Percentiles rank a stretch among this genome's conserved stretches.
Conservation (phyloP, 495 filamentous ascomycete genomes). For the Paragyromitra xinjiangensis region DNA sequence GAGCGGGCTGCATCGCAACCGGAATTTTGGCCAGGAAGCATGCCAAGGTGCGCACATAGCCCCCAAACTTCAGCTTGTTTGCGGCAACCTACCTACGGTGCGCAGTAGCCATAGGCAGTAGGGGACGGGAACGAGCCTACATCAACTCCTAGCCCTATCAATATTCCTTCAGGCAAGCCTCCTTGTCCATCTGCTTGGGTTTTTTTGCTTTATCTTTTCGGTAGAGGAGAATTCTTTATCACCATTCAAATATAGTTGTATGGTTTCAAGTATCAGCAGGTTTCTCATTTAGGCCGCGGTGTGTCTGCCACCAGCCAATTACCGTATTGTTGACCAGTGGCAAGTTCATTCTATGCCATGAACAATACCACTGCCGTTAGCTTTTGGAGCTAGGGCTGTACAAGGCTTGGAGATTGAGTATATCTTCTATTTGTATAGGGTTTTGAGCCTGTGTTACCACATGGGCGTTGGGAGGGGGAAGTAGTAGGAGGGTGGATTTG, state of each 20-base stretch:
- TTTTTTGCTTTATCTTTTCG: background rate
- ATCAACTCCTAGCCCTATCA: background rate
- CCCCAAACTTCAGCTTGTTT: conserved; percentile 6
- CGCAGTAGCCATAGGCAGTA: no score
- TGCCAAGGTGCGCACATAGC: background rate
- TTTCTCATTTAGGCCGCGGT: background rate
- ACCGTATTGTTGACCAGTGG: background rate
- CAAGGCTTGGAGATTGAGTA: no score
- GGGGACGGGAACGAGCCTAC: no score
- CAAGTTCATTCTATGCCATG: background rate
- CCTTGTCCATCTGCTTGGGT: conserved; percentile 1
- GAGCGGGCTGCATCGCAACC: background rate
- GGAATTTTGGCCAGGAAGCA: background rate
- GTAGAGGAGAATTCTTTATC: background rate
- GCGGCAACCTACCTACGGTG: background rate
- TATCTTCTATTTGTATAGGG: no score
- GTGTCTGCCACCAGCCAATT: background rate
- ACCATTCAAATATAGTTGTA: background rate
- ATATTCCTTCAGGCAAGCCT: conserved; percentile 7
- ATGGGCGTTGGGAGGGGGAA: no score
- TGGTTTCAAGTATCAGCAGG: background rate
- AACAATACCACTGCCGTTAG: no score
- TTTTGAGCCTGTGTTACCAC: no score
- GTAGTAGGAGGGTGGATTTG: no score
- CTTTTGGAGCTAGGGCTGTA: no score